These are phyloP conservation scores for Microbotryum intermedium DNA, from an alignment of 1,284 basidiomycete genomes.

Conservation along the genomic window DNA sequence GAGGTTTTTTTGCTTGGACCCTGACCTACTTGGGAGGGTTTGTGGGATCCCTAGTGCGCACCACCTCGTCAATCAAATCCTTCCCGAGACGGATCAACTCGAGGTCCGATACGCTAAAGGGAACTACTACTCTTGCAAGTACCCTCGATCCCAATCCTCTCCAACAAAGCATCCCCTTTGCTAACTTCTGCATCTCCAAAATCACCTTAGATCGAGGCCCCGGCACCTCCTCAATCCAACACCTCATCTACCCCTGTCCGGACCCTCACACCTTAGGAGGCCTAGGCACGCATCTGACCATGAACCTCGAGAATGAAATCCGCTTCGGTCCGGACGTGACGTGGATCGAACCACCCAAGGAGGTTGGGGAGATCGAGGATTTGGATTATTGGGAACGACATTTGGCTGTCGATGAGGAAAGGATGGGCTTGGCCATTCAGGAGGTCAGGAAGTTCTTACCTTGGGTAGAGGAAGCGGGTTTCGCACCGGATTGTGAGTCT, in stretches of 20 bases:
- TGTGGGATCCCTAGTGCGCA: constrained; percentile 24
- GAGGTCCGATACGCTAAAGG: constrained; percentile 41
- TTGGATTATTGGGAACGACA: constrained; percentile 68
- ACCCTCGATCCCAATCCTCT: background rate
- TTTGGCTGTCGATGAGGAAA: constrained; percentile 48
- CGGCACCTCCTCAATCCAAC: constrained; percentile 55
- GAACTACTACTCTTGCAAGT: constrained; percentile 63
- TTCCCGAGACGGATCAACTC: constrained; percentile 15
- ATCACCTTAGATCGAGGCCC: constrained; percentile 52
- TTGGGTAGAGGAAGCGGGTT: constrained; percentile 52
- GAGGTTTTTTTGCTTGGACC: constrained; percentile 22
- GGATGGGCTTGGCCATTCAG: constrained; percentile 60
- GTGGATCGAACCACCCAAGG: constrained; percentile 54
- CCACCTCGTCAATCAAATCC: constrained; percentile 30
- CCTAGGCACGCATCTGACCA: constrained; percentile 75
- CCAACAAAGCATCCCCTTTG: constrained; percentile 7
- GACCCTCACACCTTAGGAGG: constrained; percentile 50
- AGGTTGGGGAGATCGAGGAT: constrained; percentile 44
- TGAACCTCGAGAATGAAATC: constrained; percentile 78
- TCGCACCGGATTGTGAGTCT: constrained; percentile 61
- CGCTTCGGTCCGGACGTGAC: constrained; percentile 91
- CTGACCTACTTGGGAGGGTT: constrained; percentile 42
- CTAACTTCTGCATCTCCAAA: constrained; percentile 1
- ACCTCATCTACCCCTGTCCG: constrained; percentile 83
- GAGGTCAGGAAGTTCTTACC: constrained; percentile 58